Conservation (phyloP, 139 green algal species). For the Chlorella sp. region DNA sequence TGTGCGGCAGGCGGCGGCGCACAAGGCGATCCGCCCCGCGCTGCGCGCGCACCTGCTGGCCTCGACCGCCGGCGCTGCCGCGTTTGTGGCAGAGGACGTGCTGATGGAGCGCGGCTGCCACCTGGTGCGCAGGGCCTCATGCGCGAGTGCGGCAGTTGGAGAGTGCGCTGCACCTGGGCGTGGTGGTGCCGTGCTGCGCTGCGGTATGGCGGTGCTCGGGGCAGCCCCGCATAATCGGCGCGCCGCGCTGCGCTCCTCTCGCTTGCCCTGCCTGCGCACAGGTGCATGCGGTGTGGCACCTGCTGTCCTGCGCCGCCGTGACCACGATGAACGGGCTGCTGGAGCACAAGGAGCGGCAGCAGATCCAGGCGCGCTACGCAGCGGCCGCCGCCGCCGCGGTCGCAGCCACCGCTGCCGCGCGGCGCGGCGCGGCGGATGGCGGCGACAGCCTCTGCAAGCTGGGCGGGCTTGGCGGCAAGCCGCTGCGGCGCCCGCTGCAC, state of each 20-base stretch:
- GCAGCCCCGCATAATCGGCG: too few relatives aligned
- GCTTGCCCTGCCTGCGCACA: neutral
- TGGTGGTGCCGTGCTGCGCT: neutral
- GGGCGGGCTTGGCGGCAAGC: neutral
- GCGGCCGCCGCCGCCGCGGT: neutral
- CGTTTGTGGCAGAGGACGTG: too few relatives aligned
- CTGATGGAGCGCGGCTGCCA: too few relatives aligned
- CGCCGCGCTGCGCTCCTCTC: neutral
- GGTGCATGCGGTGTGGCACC: slow-evolving; percentile 56
- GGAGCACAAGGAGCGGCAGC: slow-evolving; percentile 52
- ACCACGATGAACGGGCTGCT: slow-evolving; percentile 53
- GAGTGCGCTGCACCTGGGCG: neutral
- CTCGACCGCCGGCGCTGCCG: too few relatives aligned
- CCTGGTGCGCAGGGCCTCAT: too few relatives aligned
- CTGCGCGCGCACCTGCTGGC: too few relatives aligned
- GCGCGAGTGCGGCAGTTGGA: too few relatives aligned
- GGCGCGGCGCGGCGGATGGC: too few relatives aligned
- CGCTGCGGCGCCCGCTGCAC: slow-evolving; percentile 24
- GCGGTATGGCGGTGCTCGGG: neutral
- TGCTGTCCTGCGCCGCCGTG: slow-evolving; percentile 35
- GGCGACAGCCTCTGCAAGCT: slow-evolving; percentile 4
- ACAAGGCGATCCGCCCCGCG: neutral
- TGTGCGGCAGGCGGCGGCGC: slow-evolving; percentile 2
- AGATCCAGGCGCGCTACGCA: slow-evolving; percentile 1
- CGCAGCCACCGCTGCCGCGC: neutral